phyloP scores from a whole-genome alignment of 176 grass and related monocot species.

The Carex pumila region DNA sequence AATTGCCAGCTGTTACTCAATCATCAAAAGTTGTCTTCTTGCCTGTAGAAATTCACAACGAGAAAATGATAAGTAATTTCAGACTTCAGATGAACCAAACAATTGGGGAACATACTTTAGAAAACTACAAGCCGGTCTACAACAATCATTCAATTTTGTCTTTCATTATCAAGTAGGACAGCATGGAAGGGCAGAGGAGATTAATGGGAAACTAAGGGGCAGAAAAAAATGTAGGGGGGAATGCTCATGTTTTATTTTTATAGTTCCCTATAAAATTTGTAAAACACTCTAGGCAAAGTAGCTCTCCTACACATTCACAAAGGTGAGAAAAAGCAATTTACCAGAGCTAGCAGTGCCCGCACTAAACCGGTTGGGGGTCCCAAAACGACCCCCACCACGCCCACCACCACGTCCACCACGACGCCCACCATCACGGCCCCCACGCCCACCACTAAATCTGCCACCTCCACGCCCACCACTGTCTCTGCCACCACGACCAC shows the following conservation, averaged over 20 bases:
- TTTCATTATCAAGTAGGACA: background rate
- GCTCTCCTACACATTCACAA: background rate
- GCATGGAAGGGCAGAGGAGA: background rate
- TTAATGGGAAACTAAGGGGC: background rate
- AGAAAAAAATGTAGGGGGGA: background rate
- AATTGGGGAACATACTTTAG: background rate
- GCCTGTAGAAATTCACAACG: constrained; percentile 27
- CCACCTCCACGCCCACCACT: constrained; percentile 13
- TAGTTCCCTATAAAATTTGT: background rate
- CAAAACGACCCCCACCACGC: constrained; percentile 34
- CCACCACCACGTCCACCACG: background rate
- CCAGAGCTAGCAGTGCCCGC: constrained; percentile 50
- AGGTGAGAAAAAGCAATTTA: background rate
- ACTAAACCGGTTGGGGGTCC: constrained; percentile 27
- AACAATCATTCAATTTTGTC: background rate
- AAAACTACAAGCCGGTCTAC: background rate
- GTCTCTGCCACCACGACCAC: constrained; percentile 30
- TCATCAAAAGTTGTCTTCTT: constrained; percentile 73
- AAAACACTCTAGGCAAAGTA: background rate
- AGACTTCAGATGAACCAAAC: too few species aligned
- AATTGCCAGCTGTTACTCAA: background rate
- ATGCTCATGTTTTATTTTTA: background rate
- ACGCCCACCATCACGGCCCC: constrained; percentile 18
- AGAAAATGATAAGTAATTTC: background rate
- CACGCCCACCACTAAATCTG: constrained; percentile 19